Conservation (phyloP, 495 filamentous ascomycete genomes). For the Tuber melanosporum region DNA sequence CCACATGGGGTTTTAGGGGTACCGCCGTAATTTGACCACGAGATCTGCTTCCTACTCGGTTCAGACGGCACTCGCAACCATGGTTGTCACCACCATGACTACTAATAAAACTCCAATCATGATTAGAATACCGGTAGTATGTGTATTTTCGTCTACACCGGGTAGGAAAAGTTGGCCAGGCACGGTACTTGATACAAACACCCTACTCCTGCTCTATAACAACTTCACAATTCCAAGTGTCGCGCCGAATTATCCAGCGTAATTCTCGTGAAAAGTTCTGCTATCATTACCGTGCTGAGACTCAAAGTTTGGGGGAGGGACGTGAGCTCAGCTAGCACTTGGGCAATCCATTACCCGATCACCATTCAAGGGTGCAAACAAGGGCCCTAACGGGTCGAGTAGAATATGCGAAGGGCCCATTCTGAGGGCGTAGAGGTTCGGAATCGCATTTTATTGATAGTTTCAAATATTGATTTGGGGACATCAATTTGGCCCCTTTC, state of each 20-base stretch:
- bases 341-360: not conserved
- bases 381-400: not conserved
- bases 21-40: not conserved
- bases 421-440: not conserved
- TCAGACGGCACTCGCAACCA: not conserved
- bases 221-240: not conserved
- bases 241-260: not conserved
- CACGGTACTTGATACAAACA: not conserved
- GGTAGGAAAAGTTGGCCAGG: not conserved
- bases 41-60: not conserved
- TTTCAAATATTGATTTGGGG: too few species aligned
- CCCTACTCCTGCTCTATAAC: not conserved
- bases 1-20: not conserved
- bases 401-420: not conserved
- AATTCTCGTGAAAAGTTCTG: not conserved
- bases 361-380: not conserved
- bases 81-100: not conserved
- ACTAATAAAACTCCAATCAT: not conserved
- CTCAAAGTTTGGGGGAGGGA: not conserved
- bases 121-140: not conserved
- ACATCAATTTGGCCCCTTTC: too few species aligned
- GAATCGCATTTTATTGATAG: not conserved
- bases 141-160: not conserved
- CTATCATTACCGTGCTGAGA: not conserved
- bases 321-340: not conserved